Evolutionary conservation across 768 basidiomycete species (phyloP).

Genomic region (Leccinum imitatum): DNA sequence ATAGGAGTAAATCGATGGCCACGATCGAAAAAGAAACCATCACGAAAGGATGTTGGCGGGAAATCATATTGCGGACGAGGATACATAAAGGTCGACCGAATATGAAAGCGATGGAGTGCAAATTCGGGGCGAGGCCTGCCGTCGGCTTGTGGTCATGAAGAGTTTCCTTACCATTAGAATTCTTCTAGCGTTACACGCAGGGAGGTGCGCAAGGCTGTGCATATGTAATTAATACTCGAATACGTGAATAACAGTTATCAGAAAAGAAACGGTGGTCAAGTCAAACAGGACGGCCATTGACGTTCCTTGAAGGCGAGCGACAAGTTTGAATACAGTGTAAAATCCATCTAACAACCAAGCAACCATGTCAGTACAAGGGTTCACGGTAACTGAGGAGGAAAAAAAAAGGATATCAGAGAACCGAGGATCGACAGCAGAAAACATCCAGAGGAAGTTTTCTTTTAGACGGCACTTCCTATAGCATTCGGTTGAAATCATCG

Average conservation of each 20-base stretch:
- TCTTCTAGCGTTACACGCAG: background rate
- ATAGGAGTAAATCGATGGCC: background rate
- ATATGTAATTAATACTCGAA: conserved; percentile 20
- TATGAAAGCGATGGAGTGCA: background rate
- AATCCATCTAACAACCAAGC: conserved; percentile 3
- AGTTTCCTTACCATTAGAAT: background rate
- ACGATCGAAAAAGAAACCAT: background rate
- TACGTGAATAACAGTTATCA: conserved; percentile 17
- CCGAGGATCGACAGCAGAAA: conserved; percentile 35
- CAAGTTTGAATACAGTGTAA: too few species aligned
- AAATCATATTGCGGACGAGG: background rate
- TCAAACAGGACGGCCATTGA: background rate
- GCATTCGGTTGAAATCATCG: conserved; percentile 36
- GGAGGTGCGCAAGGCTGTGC: background rate
- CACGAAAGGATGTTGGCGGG: background rate
- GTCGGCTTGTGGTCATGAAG: background rate
- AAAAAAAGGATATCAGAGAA: conserved; percentile 28
- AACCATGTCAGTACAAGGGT: conserved; percentile 6
- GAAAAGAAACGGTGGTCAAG: background rate
- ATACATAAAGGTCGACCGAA: background rate
- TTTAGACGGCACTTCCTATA: conserved; percentile 40
- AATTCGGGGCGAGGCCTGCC: background rate
- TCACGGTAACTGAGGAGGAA: background rate
- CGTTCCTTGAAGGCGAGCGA: background rate
- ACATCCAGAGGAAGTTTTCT: conserved; percentile 21